Base-by-base conservation (phyloP, 352 stramenopile genomes). In the Pythium utonaiense region DNA sequence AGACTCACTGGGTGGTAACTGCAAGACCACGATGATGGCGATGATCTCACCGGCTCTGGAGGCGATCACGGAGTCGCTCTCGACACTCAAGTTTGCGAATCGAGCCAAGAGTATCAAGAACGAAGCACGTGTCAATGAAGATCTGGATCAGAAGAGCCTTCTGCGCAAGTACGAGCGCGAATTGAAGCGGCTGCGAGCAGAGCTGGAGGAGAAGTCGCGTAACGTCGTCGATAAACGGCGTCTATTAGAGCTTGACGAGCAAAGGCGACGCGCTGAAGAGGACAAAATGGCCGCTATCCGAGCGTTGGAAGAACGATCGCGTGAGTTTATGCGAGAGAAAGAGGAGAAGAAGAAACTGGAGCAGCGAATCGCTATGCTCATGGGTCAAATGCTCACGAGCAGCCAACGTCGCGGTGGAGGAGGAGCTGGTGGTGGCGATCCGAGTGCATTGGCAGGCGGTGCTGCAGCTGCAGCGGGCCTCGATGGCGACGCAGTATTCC, bases 11-110 rank as follows among this genome's bases (percentile, higher is more conserved):
- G 88, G 89, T 22, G 89, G 90, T 6, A 98, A 98, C 61, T 98
- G 93, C 76, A 97, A 97, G 69, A 98, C 93, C 12, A 97, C 89
- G 19, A 98, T 98, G 94, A 97, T 98, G 83, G 93, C 91, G 4
- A 98, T 98, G 89, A 93, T 98, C 61, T 96, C 83, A 5, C 93
- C 94, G n/a, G 89, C 80, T 1, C 66, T 91, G 1, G 83, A 95
- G 24, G 83, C 86, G 4, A 96, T 96, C 69, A 89, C 88, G 17
- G 92, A 98, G 68, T 96, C 88, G 41, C 56, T 98, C 0, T 96
- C 84, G 4, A 98, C 92, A n/a, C 78, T 98, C 25, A 98, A 98
- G 68, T 97, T 98, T 62, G 92, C 92, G 9, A 97, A 96, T 42
- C 85, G 92, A 17, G 92, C 92, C 16, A 98, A 97, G 64, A 93